A percentile compares a stretch with the other conserved stretches of the same genome.
phyloP scores from a whole-genome alignment of 345 rosid species.

The Hirschfeldia incana region DNA sequence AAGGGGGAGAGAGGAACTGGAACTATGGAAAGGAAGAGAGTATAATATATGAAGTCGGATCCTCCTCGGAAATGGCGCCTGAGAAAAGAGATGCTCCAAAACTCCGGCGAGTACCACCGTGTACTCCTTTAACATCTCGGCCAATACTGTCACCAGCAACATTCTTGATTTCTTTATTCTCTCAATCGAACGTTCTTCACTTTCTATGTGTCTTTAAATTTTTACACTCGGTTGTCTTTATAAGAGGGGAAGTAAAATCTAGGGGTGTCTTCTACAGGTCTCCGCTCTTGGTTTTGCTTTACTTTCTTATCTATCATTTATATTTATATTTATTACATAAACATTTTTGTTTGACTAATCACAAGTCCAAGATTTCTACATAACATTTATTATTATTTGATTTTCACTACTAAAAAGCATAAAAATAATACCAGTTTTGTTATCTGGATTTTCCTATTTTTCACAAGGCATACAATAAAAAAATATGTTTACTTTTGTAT shows the following conservation, averaged over 20 bases:
- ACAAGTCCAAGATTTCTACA: neutral
- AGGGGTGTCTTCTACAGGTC: conserved; percentile 25
- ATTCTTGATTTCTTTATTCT: conserved; percentile 36
- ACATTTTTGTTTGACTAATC: neutral
- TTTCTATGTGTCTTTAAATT: neutral
- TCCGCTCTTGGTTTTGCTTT: conserved; percentile 30
- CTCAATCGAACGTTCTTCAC: neutral
- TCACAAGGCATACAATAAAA: neutral
- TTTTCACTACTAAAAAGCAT: neutral
- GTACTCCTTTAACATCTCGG: conserved; percentile 86
- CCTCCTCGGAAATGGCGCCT: conserved; percentile 78
- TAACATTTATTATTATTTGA: too few relatives aligned
- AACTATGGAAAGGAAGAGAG: conserved; percentile 62
- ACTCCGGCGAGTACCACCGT: conserved; percentile 72
- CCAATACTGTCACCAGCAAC: conserved; percentile 64
- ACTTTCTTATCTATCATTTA: neutral
- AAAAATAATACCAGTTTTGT: neutral
- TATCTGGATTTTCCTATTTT: neutral
- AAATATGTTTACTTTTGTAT: too few relatives aligned
- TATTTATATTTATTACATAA: neutral
- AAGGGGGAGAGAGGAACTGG: conserved; percentile 33
- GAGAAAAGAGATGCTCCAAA: conserved; percentile 62
- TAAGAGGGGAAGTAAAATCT: conserved; percentile 13
- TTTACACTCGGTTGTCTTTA: neutral
- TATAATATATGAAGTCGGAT: conserved; percentile 75